A percentile compares a stretch with the other conserved stretches of the same genome.
phyloP scores from a whole-genome alignment of 768 basidiomycete species.

The Russula emetica region DNA sequence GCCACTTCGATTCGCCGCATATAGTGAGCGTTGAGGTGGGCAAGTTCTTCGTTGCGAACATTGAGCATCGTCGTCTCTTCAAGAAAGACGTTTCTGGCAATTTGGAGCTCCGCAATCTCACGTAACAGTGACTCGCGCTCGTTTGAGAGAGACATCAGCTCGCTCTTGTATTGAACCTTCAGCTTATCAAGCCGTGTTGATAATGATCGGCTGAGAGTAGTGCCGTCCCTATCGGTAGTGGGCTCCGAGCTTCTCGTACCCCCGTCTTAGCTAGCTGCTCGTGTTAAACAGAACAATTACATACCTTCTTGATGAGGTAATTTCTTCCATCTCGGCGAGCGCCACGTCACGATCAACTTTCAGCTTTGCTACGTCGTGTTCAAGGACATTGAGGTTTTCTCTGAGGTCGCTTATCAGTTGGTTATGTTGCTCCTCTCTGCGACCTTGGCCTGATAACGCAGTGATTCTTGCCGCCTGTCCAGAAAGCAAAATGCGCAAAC shows the following conservation, averaged over 20 bases:
- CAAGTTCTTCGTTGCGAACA: slow-evolving; percentile 88
- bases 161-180: slow-evolving; percentile 82
- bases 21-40: slow-evolving; percentile 81
- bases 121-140: slow-evolving; percentile 74
- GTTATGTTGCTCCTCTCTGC: slow-evolving; percentile 72
- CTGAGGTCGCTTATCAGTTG: slow-evolving; percentile 75
- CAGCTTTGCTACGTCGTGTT: slow-evolving; percentile 81
- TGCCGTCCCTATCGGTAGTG: slow-evolving; percentile 26
- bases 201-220: slow-evolving; percentile 55
- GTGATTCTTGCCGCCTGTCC: slow-evolving; percentile 86
- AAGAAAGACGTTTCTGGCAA: slow-evolving; percentile 77
- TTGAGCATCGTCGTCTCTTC: slow-evolving; percentile 91
- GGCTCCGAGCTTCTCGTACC: slow-evolving; percentile 27
- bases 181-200: slow-evolving; percentile 82
- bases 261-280: not conserved
- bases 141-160: slow-evolving; percentile 77
- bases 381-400: slow-evolving; percentile 70
- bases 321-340: slow-evolving; percentile 89
- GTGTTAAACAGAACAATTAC: not conserved
- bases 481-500: slow-evolving; percentile 77
- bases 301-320: slow-evolving; percentile 72
- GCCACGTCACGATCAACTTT: slow-evolving; percentile 88
- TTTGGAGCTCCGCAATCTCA: slow-evolving; percentile 84
- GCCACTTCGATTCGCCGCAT: slow-evolving; percentile 64
- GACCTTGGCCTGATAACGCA: slow-evolving; percentile 75